Evolutionary conservation across 1,284 basidiomycete species (phyloP).

Genomic region (Agroathelia rolfsii): DNA sequence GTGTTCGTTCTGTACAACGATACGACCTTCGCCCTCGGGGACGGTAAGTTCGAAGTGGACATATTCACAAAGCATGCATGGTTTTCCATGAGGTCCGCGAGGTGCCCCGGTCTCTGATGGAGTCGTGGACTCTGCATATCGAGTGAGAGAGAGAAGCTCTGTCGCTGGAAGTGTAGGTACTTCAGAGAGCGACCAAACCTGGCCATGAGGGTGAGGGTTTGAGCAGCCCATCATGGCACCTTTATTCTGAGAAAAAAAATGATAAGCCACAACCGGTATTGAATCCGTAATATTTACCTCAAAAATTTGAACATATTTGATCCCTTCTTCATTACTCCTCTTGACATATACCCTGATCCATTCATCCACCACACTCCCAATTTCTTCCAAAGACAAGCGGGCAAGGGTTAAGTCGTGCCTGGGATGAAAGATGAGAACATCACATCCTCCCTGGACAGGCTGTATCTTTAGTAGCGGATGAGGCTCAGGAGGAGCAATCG

Average conservation of each 20-base stretch:
- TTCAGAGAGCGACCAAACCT: conserved; percentile 78
- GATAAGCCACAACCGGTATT: not conserved
- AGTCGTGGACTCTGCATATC: conserved; percentile 40
- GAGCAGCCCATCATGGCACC: conserved; percentile 95
- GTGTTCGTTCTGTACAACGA: conserved; percentile 69
- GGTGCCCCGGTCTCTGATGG: conserved; percentile 36
- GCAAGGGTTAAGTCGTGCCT: conserved; percentile 88
- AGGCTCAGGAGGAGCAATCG: conserved; percentile 30
- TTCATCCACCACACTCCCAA: conserved; percentile 61
- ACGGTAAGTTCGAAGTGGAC: conserved; percentile 58
- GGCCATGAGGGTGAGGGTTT: conserved; percentile 93
- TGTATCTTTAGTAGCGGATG: conserved; percentile 63
- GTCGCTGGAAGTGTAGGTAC: conserved; percentile 64
- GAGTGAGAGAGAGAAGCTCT: conserved; percentile 51
- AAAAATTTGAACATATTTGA: conserved; percentile 83
- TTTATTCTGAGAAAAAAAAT: conserved; percentile 52
- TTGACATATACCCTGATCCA: conserved; percentile 66
- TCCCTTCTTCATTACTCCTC: conserved; percentile 54
- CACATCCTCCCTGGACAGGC: conserved; percentile 78
- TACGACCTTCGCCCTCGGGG: conserved; percentile 38
- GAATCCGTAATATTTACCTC: conserved; percentile 41
- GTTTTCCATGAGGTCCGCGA: conserved; percentile 44
- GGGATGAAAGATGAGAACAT: conserved; percentile 87
- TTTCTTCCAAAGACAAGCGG: conserved; percentile 51
- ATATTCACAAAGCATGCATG: conserved; percentile 83